These are phyloP conservation scores for Arthrobotrys sphaeroides DNA, from an alignment of 2,329 filamentous ascomycete species.

Conservation along the genomic window DNA sequence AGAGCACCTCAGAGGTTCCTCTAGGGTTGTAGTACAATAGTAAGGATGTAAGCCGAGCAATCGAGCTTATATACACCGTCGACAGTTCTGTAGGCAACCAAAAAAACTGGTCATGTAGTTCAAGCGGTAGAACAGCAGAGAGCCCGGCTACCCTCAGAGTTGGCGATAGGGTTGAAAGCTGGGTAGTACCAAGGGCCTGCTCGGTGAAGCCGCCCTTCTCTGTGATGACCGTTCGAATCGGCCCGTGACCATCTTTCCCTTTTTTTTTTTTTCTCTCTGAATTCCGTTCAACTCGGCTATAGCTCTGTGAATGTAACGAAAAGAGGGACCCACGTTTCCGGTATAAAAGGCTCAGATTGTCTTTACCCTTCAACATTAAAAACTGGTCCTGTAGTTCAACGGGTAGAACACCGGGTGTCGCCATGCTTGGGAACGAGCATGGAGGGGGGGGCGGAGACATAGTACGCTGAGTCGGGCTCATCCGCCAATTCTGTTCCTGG, in stretches of 20 bases:
- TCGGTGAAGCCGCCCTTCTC: neutral
- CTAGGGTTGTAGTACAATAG: too few species aligned
- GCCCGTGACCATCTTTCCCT: neutral
- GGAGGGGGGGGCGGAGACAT: neutral
- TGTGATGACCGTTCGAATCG: neutral
- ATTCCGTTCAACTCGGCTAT: neutral
- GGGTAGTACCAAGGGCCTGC: neutral
- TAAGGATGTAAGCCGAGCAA: too few species aligned
- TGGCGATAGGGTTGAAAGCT: neutral
- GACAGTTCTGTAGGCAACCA: too few species aligned
- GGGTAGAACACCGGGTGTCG: neutral
- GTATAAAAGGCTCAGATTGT: neutral
- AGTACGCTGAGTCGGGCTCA: neutral
- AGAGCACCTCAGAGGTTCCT: neutral
- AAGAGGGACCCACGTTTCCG: too few species aligned
- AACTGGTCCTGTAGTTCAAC: slow-evolving; percentile 3
- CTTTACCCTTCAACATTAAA: neutral
- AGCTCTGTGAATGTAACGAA: neutral
- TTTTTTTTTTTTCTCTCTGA: neutral
- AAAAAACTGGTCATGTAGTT: neutral
- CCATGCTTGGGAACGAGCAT: neutral
- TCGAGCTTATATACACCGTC: too few species aligned
- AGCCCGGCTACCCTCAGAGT: too few species aligned
- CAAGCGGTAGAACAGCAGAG: neutral
- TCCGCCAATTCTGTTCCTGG: neutral